phyloP scores from a whole-genome alignment of 2,329 filamentous ascomycete species.

The Aspergillus transmontanensis region DNA sequence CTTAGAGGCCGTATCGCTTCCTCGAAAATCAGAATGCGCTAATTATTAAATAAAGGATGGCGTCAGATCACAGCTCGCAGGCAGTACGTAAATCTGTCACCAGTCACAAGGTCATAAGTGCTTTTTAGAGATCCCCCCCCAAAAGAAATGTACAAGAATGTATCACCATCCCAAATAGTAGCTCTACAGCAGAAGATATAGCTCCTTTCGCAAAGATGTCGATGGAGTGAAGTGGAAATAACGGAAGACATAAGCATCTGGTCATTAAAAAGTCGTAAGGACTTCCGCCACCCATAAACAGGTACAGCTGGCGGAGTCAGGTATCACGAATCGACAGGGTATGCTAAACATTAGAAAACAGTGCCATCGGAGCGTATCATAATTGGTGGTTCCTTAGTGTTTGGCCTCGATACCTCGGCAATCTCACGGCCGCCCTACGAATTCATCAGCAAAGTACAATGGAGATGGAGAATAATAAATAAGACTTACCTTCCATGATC shows the following conservation, averaged over 20 bases:
- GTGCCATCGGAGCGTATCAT: slow-evolving; percentile 96
- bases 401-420: slow-evolving; percentile 91
- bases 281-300: slow-evolving; percentile 22
- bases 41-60: background rate
- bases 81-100: background rate
- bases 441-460: slow-evolving; percentile 34
- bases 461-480: background rate
- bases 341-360: slow-evolving; percentile 68
- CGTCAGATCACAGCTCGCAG: background rate
- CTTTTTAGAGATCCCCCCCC: background rate
- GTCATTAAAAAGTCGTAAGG: slow-evolving; percentile 38
- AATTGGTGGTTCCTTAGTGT: slow-evolving; percentile 95
- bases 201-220: background rate
- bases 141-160: slow-evolving; percentile 8
- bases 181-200: slow-evolving; percentile 4
- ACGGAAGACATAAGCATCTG: slow-evolving; percentile 21
- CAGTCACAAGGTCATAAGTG: background rate
- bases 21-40: background rate
- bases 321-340: slow-evolving; percentile 26
- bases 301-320: slow-evolving; percentile 24
- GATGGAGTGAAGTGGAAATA: slow-evolving; percentile 6
- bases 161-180: slow-evolving; percentile 1
- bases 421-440: slow-evolving; percentile 84
- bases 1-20: background rate
- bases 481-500: slow-evolving; percentile 87